These are phyloP conservation scores for Tetragonia tetragonoides DNA, from an alignment of 148 eudicot species.

Conservation along the genomic window DNA sequence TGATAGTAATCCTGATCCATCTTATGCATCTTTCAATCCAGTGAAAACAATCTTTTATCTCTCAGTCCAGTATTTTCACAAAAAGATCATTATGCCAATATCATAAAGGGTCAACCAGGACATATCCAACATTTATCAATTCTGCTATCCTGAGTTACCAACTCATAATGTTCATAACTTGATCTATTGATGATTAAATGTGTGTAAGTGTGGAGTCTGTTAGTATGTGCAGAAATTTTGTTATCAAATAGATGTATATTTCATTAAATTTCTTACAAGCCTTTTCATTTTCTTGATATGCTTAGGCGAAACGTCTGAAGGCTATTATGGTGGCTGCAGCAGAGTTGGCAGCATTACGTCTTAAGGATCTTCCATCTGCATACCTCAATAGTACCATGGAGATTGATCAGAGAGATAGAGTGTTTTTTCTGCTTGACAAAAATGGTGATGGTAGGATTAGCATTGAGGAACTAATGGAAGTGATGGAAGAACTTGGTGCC, in stretches of 20 bases:
- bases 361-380: slow-evolving; percentile 73
- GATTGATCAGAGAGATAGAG: slow-evolving; percentile 50
- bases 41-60: too few species aligned
- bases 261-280: not conserved
- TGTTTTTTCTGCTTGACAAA: slow-evolving; percentile 83
- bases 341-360: slow-evolving; percentile 87
- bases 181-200: not conserved
- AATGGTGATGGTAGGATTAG: slow-evolving; percentile 99
- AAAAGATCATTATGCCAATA: too few species aligned
- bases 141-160: not conserved
- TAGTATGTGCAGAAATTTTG: not conserved
- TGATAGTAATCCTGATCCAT: too few species aligned
- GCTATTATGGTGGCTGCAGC: slow-evolving; percentile 97
- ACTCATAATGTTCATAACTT: not conserved
- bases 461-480: slow-evolving; percentile 93
- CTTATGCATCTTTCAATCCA: too few species aligned
- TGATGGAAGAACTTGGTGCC: slow-evolving; percentile 98
- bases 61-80: too few species aligned
- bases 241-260: not conserved
- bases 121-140: too few species aligned
- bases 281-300: slow-evolving; percentile 14
- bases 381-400: slow-evolving; percentile 40
- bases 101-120: too few species aligned
- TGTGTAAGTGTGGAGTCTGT: not conserved
- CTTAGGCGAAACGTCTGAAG: slow-evolving; percentile 80